phyloP scores from a whole-genome alignment of 1,284 basidiomycete genomes.

The Cutaneotrichosporon sp. region DNA sequence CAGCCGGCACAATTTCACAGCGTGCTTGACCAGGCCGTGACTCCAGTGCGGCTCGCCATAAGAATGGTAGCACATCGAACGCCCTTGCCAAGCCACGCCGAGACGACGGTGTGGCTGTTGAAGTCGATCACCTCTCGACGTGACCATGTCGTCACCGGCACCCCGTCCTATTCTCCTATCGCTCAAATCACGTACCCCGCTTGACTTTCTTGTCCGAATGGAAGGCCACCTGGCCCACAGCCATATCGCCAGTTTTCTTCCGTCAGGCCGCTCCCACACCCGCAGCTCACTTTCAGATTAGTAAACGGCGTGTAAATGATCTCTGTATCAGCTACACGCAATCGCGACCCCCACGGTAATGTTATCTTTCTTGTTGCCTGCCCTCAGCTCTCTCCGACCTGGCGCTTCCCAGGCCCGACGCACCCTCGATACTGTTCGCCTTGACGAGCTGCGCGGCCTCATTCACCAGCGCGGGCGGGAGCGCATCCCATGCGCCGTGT shows the following conservation, averaged over 20 bases:
- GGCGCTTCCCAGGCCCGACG: slow-evolving; percentile 7
- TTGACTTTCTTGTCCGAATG: slow-evolving; percentile 83
- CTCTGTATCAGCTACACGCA: slow-evolving; percentile 2
- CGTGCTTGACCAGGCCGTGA: too few species aligned
- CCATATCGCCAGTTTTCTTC: slow-evolving; percentile 97
- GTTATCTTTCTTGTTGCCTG: slow-evolving; percentile 95
- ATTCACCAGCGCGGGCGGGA: slow-evolving; percentile 70
- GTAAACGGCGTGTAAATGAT: slow-evolving; percentile 90
- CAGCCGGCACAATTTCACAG: too few species aligned
- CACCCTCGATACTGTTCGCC: slow-evolving; percentile 94
- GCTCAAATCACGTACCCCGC: slow-evolving; percentile 63
- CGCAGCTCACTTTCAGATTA: slow-evolving; percentile 67
- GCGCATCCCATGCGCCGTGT: slow-evolving; percentile 66
- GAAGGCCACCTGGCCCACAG: slow-evolving; percentile 90
- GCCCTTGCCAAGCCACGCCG: too few species aligned
- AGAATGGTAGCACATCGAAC: too few species aligned
- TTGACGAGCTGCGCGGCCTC: slow-evolving; percentile 95
- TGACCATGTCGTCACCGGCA: too few species aligned
- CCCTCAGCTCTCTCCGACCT: slow-evolving; percentile 1
- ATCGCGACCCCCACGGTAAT: slow-evolving; percentile 53
- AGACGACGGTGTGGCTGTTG: too few species aligned
- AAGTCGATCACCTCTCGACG: too few species aligned
- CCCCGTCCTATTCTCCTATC: too few species aligned
- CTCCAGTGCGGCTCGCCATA: too few species aligned
- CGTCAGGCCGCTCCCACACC: too few species aligned